These are phyloP conservation scores for Phytopythium vexans DNA, from an alignment of 352 stramenopile species.

Conservation along the genomic window DNA sequence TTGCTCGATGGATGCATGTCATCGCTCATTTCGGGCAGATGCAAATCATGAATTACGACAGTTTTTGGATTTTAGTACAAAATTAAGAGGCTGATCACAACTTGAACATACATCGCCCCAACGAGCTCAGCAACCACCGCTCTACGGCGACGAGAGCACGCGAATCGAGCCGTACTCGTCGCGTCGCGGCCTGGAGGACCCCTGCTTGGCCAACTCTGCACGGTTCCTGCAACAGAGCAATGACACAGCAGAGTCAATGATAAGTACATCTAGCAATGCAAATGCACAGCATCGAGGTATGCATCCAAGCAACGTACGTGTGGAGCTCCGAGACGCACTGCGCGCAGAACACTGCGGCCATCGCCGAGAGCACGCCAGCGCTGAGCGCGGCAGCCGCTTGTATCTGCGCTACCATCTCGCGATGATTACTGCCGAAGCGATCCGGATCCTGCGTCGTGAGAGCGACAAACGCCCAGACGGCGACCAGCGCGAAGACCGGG, in stretches of 20 bases:
- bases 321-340: slow-evolving; percentile 20
- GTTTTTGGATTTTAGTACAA: too few relatives aligned
- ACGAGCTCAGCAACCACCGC: neutral
- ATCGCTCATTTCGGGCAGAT: too few relatives aligned
- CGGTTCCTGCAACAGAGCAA: neutral
- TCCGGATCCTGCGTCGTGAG: slow-evolving; percentile 40
- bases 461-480: slow-evolving; percentile 43
- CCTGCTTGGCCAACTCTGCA: neutral
- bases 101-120: too few relatives aligned
- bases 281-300: neutral
- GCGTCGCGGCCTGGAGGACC: slow-evolving; percentile 1
- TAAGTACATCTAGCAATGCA: neutral
- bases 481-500: slow-evolving; percentile 49
- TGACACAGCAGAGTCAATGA: neutral
- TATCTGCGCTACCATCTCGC: slow-evolving; percentile 31
- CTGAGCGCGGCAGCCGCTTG: slow-evolving; percentile 39
- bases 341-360: slow-evolving; percentile 27
- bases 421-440: slow-evolving; percentile 12
- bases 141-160: slow-evolving; percentile 12
- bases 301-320: slow-evolving; percentile 14
- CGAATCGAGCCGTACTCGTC: slow-evolving; percentile 29
- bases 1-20: too few relatives aligned
- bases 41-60: too few relatives aligned
- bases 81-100: too few relatives aligned
- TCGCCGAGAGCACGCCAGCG: slow-evolving; percentile 21